These are phyloP conservation scores for Didymella segeticola DNA, from an alignment of 2,329 filamentous ascomycete species.

Conservation along the genomic window DNA sequence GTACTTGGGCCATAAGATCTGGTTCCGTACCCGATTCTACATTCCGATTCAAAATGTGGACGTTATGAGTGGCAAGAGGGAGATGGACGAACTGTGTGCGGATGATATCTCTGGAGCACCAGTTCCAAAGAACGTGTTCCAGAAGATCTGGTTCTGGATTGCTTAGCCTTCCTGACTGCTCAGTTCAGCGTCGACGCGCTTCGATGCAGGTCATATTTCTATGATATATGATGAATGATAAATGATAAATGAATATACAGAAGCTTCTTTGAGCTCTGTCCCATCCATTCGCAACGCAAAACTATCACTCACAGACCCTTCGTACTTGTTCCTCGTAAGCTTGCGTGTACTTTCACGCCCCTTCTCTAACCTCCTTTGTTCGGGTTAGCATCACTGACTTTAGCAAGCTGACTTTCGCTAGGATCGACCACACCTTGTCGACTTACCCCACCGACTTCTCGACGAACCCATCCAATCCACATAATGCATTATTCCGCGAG, in stretches of 20 bases:
- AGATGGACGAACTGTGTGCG: slow-evolving; percentile 47
- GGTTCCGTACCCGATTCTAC: slow-evolving; percentile 35
- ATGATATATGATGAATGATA: not conserved
- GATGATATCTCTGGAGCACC: slow-evolving; percentile 39
- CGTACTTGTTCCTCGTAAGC: too few relatives aligned
- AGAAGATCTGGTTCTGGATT: slow-evolving; percentile 48
- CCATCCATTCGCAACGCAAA: not conserved
- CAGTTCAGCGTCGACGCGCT: not conserved
- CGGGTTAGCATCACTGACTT: not conserved
- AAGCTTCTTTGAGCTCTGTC: not conserved
- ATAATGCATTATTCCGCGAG: not conserved
- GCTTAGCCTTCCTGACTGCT: slow-evolving; percentile 28
- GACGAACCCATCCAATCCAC: slow-evolving; percentile 5
- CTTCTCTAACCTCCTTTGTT: not conserved
- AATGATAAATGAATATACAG: not conserved
- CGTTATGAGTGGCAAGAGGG: slow-evolving; percentile 42
- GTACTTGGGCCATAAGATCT: slow-evolving; percentile 46
- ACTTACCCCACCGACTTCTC: not conserved
- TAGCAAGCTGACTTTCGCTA: slow-evolving; percentile 1
- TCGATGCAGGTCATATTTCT: slow-evolving; percentile 1
- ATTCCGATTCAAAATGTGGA: slow-evolving; percentile 41
- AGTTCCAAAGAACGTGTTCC: slow-evolving; percentile 42
- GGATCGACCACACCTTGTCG: not conserved
- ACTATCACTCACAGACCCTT: not conserved
- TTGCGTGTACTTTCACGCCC: not conserved